Base-by-base conservation (phyloP, 129 eudicot species). In the Sambucus nigra region DNA sequence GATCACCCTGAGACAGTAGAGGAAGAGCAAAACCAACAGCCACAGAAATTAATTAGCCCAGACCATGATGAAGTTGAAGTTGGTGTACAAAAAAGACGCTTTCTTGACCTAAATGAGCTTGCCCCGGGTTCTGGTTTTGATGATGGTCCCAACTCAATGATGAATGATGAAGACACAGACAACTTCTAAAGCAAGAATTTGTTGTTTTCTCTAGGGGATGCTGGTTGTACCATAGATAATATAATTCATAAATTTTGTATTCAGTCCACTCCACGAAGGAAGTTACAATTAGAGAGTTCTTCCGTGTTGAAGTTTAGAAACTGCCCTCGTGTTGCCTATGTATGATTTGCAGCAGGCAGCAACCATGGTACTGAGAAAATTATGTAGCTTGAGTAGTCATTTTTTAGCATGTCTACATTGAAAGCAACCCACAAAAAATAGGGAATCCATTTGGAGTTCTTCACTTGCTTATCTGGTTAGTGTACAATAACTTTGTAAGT, bases 91-190 rank as follows among this genome's bases (percentile, higher is more conserved):
- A 80, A 66, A 70, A 77, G 84, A 57, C 70, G 78, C 55, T 86
- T 91, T 76, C 94, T 91, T 68, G 98, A 91, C 67, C 72, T 91
- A 19, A 91, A 91, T 32, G 98, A 91, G 75, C 94, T 83, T 27
- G 98, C 98, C 28, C 98, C 98, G 0, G 95, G 98, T 54, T 73
- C 95, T 18, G 95, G 98, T 20, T 81, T 85, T 51, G 98, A 91
- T n/a, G 98, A 91, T 49, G 84, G 89, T 21, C 81, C 80, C 27
- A 61, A 53, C 55, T 69, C 79, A 13, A 41, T 63, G 27, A 53
- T 70, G 51, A 82, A 73, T 68, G 91, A 70, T 38, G 94, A 80
- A 19, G 94, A 70, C 61, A 58, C 67, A 16, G 82, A 77, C 56
- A 73, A 73, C 69, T 75, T 85, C 74, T 77, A 20, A 73, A 28